Evolutionary conservation across 805 yeast species (phyloP), one percentile per base, ranked within the genome.

Genomic region (Middelhovenomyces tepae): DNA sequence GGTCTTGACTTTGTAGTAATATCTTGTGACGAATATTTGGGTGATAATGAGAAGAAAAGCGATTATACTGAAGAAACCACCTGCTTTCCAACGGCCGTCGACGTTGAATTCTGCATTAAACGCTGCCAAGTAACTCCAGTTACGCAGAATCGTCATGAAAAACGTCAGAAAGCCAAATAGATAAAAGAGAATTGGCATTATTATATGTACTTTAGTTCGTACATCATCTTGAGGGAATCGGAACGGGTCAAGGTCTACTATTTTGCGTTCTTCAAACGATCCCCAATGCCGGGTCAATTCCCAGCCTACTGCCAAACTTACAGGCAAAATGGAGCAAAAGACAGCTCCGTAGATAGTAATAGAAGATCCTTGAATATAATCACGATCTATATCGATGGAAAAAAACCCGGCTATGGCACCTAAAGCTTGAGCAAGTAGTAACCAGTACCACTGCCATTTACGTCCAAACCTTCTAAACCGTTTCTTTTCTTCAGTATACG

Each of bases 371-470:
- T 43, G 51, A 13, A 50, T 30, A 28, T 50, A 50, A 30, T 38
- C 48, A 15, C 55, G 45, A 31, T 50, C 55, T 16, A 50, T 34
- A 25, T 50, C 55, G 15, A 50, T 35, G 5, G 56, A 48, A 34
- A 47, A 32, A 28, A 51, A 50, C 24, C 56, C 55, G 3, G 56
- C 48, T 16, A 45, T 40, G 15, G 45, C 44, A n/a, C 36, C 18
- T 27, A 51, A 29, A 6, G 38, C 42, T 15, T 48, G 51, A 16
- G 46, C 27, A 5, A 50, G 22, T 11, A 51, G 19, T 24, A 46
- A 38, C 50, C 55, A 48, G 32, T 51, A 49, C 56, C 56, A 50
- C 19, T 47, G 55, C 48, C 50, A 47, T 22, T 47, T 39, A 5
- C 55, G 34, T 11, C 50, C 38, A 18, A 46, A 14, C 8, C 36